Evolutionary conservation across 2,329 filamentous ascomycete species (phyloP).

Genomic region (Sporothrix luriei): DNA sequence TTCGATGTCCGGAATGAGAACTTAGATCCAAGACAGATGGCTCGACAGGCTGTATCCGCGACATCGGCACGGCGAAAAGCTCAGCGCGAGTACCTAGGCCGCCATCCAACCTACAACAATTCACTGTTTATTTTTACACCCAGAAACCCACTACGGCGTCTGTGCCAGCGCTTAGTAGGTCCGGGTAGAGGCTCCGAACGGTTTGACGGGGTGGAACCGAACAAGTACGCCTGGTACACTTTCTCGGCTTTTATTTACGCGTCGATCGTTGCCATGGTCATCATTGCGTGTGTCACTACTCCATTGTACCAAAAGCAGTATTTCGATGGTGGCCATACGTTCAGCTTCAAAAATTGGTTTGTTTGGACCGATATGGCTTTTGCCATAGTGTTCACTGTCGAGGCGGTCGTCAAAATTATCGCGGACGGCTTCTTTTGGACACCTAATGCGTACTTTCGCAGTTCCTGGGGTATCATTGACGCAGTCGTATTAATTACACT

Average conservation of each 20-base stretch:
- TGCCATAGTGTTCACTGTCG: conserved; percentile 79
- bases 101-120: conserved; percentile 89
- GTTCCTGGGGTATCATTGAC: conserved; percentile 96
- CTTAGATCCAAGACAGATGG: conserved; percentile 83
- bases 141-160: conserved; percentile 71
- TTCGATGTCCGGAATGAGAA: conserved; percentile 75
- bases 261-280: conserved; percentile 95
- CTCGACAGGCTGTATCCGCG: conserved; percentile 83
- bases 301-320: conserved; percentile 92
- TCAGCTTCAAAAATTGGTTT: conserved; percentile 80
- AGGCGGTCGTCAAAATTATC: conserved; percentile 88
- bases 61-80: conserved; percentile 80
- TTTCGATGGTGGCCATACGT: conserved; percentile 61
- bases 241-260: conserved; percentile 94
- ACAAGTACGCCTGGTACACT: conserved; percentile 85
- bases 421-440: conserved; percentile 96
- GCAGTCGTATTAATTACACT: conserved; percentile 87
- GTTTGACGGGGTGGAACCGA: conserved; percentile 86
- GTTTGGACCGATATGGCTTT: conserved; percentile 92
- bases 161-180: conserved; percentile 89
- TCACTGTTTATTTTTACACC: conserved; percentile 85
- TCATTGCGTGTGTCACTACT: conserved; percentile 91
- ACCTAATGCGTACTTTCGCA: conserved; percentile 93
- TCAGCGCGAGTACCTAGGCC: conserved; percentile 85
- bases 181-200: conserved; percentile 85